A percentile compares a stretch with the other conserved stretches of the same genome.
Conservation (phyloP, 495 filamentous ascomycete species). For the Poronia punctata region DNA sequence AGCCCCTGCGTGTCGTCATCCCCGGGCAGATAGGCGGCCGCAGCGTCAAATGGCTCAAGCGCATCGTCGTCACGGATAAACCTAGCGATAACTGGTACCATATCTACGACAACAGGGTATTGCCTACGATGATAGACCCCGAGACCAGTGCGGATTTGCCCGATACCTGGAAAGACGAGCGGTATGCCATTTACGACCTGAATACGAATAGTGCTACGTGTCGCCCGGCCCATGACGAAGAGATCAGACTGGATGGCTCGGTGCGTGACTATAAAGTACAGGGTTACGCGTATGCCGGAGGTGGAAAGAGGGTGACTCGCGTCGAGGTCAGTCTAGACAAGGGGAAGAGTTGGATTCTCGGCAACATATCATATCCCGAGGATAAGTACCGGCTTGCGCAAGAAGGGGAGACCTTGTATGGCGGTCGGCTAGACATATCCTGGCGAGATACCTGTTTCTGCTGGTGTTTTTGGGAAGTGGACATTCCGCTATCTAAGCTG, state of each 20-base stretch:
- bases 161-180: slow-evolving; percentile 81
- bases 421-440: slow-evolving; percentile 73
- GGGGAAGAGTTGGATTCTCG: slow-evolving; percentile 75
- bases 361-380: slow-evolving; percentile 77
- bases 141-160: slow-evolving; percentile 71
- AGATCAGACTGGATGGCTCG: slow-evolving; percentile 43
- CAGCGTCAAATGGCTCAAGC: slow-evolving; percentile 94
- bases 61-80: slow-evolving; percentile 64
- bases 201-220: slow-evolving; percentile 81
- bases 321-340: slow-evolving; percentile 83
- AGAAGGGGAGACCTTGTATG: slow-evolving; percentile 60
- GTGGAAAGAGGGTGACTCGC: slow-evolving; percentile 76
- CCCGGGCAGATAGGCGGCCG: slow-evolving; percentile 91
- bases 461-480: slow-evolving; percentile 90
- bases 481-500: slow-evolving; percentile 59
- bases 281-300: slow-evolving; percentile 89
- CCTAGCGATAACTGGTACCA: slow-evolving; percentile 97
- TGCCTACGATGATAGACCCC: slow-evolving; percentile 82
- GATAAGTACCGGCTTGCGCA: slow-evolving; percentile 69
- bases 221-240: slow-evolving; percentile 77
- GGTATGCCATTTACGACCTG: slow-evolving; percentile 92
- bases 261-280: slow-evolving; percentile 54
- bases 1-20: slow-evolving; percentile 76
- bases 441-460: slow-evolving; percentile 81
- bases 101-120: slow-evolving; percentile 86